Evolutionary conservation across 192 early-diverging fungal genomes (phyloP).

Genomic region (Coemansia sp.): DNA sequence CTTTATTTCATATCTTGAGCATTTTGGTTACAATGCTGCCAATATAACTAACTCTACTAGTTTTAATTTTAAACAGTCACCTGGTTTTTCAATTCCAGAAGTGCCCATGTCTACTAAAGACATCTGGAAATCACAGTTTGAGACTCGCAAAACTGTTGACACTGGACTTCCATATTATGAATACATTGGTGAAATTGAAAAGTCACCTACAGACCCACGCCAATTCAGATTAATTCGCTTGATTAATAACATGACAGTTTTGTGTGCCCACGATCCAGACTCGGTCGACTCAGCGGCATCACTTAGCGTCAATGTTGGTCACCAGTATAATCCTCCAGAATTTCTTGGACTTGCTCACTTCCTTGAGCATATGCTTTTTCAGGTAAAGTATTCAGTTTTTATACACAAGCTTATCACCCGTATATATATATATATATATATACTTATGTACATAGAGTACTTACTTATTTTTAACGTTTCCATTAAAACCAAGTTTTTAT

Average conservation of each 20-base stretch:
- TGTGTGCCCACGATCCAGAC: constrained; percentile 60
- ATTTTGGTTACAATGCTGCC: neutral
- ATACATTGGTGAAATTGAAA: constrained; percentile 26
- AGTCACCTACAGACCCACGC: constrained; percentile 53
- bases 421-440: neutral
- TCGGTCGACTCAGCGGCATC: constrained; percentile 55
- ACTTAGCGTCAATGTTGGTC: constrained; percentile 60
- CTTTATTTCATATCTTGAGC: neutral
- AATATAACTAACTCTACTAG: neutral
- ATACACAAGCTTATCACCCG: too few species aligned
- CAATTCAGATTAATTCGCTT: constrained; percentile 56
- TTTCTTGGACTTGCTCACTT: constrained; percentile 68
- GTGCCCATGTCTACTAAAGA: neutral
- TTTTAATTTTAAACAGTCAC: neutral
- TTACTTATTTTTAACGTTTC: constrained; percentile 2
- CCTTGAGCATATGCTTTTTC: constrained; percentile 68
- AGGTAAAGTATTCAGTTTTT: constrained; percentile 43
- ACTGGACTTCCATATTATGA: constrained; percentile 7
- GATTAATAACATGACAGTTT: constrained; percentile 56
- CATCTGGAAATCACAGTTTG: constrained; percentile 1
- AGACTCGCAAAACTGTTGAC: neutral
- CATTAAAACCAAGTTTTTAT: neutral
- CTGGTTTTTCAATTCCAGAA: neutral
- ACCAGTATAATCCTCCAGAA: constrained; percentile 57
- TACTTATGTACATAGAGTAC: neutral